Percentiles rank a stretch among this genome's conserved stretches.
Conservation (phyloP, 345 rosid genomes). For the Salix arbutifolia region DNA sequence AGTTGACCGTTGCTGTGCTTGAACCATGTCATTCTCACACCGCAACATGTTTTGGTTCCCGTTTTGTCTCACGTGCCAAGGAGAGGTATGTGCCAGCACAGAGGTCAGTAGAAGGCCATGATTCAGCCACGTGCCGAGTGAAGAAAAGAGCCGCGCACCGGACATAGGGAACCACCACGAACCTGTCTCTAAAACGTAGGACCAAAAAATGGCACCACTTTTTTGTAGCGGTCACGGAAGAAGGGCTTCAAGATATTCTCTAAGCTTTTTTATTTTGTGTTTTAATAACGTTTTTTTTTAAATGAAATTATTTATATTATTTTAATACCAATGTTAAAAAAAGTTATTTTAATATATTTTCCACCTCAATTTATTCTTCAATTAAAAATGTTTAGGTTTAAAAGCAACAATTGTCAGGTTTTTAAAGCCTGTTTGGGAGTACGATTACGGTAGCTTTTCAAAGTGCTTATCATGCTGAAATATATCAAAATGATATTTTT, state of each 20-base stretch:
- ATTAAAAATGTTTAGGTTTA: too few species aligned
- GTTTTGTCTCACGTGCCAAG: slow-evolving; percentile 19
- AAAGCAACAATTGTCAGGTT: too few species aligned
- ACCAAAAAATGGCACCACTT: slow-evolving; percentile 37
- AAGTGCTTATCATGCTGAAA: too few species aligned
- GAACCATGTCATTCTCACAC: slow-evolving; percentile 3
- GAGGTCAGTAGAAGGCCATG: neutral
- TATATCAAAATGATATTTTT: too few species aligned
- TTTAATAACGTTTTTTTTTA: too few species aligned
- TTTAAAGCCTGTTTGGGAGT: too few species aligned
- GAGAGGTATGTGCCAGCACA: neutral
- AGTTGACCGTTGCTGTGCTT: neutral
- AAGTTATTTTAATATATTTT: too few species aligned
- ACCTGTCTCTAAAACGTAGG: slow-evolving; percentile 42
- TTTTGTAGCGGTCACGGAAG: neutral
- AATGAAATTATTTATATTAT: too few species aligned
- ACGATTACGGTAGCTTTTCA: too few species aligned
- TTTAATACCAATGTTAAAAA: too few species aligned
- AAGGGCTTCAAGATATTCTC: slow-evolving; percentile 33
- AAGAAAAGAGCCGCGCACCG: slow-evolving; percentile 44
- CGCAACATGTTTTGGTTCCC: neutral
- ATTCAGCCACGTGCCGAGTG: slow-evolving; percentile 29
- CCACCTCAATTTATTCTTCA: too few species aligned
- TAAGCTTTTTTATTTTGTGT: too few species aligned
- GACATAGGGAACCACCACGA: slow-evolving; percentile 35